Evolutionary conservation across 2,329 filamentous ascomycete species (phyloP), one percentile per base, ranked within the genome.

Genomic region (Colletotrichum destructivum): DNA sequence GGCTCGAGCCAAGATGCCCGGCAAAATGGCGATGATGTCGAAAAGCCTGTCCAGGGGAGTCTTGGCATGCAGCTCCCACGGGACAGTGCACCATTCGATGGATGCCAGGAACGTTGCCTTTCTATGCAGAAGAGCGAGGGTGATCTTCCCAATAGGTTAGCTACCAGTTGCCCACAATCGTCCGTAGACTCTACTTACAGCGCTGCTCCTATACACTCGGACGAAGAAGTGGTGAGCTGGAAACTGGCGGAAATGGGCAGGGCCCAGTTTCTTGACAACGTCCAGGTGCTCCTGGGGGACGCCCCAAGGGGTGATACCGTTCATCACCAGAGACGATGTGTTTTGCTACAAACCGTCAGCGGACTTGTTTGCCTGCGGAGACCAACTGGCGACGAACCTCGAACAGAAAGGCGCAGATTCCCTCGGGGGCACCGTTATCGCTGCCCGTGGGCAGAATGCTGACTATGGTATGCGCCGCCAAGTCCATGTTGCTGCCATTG

Each of bases 181-280:
- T n/a, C 21, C 46, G 13, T 38, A 18, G 47, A 40, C 40, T 44
- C 52, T 9, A 82, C 87, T 81, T 81, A 89, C 88, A 56, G 85
- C 86, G 59, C 81, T 84, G 16, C 85, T 87, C 31, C 88, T 84
- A 74, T 87, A 90, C 6, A 90, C 82, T 13, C 88, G 83, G 31
- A 85, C 84, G 67, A 90, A 90, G 76, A 88, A 89, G 75, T 90
- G 88, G 69, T 90, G 88, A 13, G 85, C 82, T 2, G 88, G 88
- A 64, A 90, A 90, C 0, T 78, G 78, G 47, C 81, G 81, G 72
- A 88, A 90, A 52, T 80, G 77, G 3, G 79, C 78, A 0, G 88
- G 86, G 0, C 88, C 87, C 21, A 81, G 77, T 31, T 80, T 81
- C 57, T 81, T 81, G 61, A 88, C 78, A 12, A 49, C 44, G 69